A percentile compares a stretch with the other conserved stretches of the same genome.
phyloP scores from a whole-genome alignment of 2,329 filamentous ascomycete genomes.

The Fusarium sp. region DNA sequence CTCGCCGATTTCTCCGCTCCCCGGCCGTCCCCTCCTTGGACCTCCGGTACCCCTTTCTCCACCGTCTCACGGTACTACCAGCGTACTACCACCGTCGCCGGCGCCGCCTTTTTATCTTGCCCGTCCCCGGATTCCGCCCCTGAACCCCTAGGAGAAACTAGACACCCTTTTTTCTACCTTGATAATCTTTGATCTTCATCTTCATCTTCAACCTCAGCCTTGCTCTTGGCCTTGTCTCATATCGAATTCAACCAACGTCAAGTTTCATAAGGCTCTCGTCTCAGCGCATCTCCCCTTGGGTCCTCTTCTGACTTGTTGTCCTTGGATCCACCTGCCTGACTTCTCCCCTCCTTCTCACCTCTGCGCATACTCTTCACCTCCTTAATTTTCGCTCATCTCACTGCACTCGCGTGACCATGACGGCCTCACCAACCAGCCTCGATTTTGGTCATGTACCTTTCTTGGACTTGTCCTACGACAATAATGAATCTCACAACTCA shows the following conservation, averaged over 20 bases:
- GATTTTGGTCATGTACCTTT: conserved; percentile 66
- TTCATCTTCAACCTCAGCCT: conserved; percentile 12
- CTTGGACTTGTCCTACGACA: conserved; percentile 85
- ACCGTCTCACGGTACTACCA: conserved; percentile 31
- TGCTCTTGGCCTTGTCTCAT: conserved; percentile 13
- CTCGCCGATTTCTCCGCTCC: conserved; percentile 30
- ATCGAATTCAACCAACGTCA: conserved; percentile 10
- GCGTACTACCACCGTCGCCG: conserved; percentile 39
- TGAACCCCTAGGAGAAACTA: conserved; percentile 42
- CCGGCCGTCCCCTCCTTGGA: conserved; percentile 28
- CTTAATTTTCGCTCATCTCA: conserved; percentile 25
- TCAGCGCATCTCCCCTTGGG: conserved; percentile 1
- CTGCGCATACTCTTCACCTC: conserved; percentile 24
- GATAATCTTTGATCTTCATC: not conserved
- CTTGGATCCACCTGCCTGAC: conserved; percentile 19
- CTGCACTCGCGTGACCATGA: conserved; percentile 50
- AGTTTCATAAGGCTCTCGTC: not conserved
- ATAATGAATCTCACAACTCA: conserved; percentile 81
- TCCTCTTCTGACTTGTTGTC: conserved; percentile 18
- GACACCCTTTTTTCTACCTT: conserved; percentile 1
- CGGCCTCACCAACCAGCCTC: conserved; percentile 52
- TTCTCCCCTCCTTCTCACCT: conserved; percentile 19
- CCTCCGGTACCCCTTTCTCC: conserved; percentile 44
- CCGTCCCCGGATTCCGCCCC: conserved; percentile 43
- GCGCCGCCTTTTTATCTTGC: conserved; percentile 38